Evolutionary conservation across 1,284 basidiomycete species (phyloP).

Genomic region (Inonotus obliquus): DNA sequence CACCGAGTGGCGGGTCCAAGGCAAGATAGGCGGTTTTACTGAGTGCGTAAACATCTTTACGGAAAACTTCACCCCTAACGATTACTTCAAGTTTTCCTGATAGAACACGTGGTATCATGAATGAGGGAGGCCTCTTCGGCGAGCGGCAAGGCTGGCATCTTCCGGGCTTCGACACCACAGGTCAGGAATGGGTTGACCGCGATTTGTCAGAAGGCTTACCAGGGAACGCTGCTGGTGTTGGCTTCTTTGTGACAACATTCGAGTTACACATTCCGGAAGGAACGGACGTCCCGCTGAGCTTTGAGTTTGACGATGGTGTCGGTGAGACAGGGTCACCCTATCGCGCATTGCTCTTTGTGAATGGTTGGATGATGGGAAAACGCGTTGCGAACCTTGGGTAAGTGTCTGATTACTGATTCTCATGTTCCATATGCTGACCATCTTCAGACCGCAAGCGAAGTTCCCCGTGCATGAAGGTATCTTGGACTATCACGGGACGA

Average conservation of each 20-base stretch:
- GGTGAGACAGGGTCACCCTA: constrained; percentile 45
- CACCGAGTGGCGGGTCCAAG: constrained; percentile 74
- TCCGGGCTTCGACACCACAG: constrained; percentile 56
- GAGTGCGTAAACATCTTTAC: constrained; percentile 34
- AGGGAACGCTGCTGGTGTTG: constrained; percentile 53
- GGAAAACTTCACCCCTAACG: no score
- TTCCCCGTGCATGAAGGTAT: constrained; percentile 80
- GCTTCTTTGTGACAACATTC: constrained; percentile 78
- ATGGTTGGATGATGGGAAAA: constrained; percentile 87
- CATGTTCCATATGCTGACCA: neutral
- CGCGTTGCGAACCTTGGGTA: constrained; percentile 64
- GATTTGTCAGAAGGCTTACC: constrained; percentile 57
- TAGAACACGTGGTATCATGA: constrained; percentile 62
- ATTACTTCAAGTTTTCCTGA: constrained; percentile 52
- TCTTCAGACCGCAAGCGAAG: constrained; percentile 53
- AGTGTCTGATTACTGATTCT: neutral
- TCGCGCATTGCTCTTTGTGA: constrained; percentile 69
- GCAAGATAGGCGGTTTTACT: constrained; percentile 75
- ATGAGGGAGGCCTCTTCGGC: constrained; percentile 77
- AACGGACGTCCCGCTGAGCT: constrained; percentile 61
- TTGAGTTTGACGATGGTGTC: constrained; percentile 55
- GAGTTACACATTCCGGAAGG: constrained; percentile 52
- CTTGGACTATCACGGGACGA: constrained; percentile 60
- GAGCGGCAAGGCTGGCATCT: constrained; percentile 82
- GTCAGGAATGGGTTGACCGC: constrained; percentile 49